Evolutionary conservation across 2,329 filamentous ascomycete species (phyloP).

Genomic region (Rachicladosporium sp.): DNA sequence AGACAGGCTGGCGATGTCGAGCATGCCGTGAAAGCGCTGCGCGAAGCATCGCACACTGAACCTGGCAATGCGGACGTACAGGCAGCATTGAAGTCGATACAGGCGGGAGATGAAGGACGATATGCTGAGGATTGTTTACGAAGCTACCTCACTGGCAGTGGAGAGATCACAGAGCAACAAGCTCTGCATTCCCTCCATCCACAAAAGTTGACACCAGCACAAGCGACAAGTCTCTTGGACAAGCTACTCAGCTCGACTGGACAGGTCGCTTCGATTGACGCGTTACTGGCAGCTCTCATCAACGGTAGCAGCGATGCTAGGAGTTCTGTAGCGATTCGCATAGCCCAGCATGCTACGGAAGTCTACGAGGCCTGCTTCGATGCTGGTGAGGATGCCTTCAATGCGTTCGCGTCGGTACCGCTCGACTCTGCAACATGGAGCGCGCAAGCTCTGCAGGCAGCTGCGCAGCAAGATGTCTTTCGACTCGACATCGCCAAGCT

Average conservation of each 20-base stretch:
- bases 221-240: constrained; percentile 29
- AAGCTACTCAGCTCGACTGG: constrained; percentile 30
- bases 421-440: constrained; percentile 32
- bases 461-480: constrained; percentile 46
- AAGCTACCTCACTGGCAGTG: constrained; percentile 14
- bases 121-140: constrained; percentile 11
- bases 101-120: constrained; percentile 16
- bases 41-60: constrained; percentile 32
- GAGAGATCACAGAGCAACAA: constrained; percentile 30
- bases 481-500: constrained; percentile 73
- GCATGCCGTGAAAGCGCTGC: constrained; percentile 29
- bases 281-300: constrained; percentile 25
- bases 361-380: constrained; percentile 33
- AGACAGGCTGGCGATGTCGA: constrained; percentile 21
- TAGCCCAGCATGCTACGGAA: constrained; percentile 28
- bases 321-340: constrained; percentile 25
- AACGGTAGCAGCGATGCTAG: constrained; percentile 23
- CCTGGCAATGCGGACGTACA: constrained; percentile 29
- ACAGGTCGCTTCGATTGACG: constrained; percentile 22
- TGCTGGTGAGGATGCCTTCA: constrained; percentile 34
- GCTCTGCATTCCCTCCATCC: constrained; percentile 21
- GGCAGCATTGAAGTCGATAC: constrained; percentile 28
- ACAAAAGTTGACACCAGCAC: constrained; percentile 24
- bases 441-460: constrained; percentile 31
- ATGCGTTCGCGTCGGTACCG: constrained; percentile 29